These are phyloP conservation scores for Xylaria sp. DNA, from an alignment of 2,329 filamentous ascomycete species.

Conservation along the genomic window DNA sequence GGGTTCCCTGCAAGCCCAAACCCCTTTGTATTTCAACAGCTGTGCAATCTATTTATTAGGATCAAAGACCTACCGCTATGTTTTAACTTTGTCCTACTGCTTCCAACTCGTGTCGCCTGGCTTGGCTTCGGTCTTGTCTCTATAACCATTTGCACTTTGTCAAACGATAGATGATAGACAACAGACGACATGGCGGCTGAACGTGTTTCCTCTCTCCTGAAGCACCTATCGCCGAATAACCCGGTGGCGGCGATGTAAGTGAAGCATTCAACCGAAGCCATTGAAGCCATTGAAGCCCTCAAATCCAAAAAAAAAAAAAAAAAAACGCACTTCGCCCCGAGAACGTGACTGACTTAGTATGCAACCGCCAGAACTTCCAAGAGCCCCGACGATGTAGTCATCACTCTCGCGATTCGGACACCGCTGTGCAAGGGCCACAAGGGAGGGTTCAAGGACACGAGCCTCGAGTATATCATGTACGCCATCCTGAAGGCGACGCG, in stretches of 20 bases:
- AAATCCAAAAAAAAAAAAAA: conserved; percentile 12
- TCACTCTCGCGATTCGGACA: conserved; percentile 90
- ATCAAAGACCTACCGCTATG: background rate
- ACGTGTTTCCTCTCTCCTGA: conserved; percentile 86
- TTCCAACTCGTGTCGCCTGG: background rate
- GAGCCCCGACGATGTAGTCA: conserved; percentile 95
- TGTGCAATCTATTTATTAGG: background rate
- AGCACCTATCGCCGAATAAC: conserved; percentile 81
- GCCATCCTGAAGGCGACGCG: conserved; percentile 81
- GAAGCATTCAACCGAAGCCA: background rate
- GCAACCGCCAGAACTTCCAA: conserved; percentile 75
- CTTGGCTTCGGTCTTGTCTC: background rate
- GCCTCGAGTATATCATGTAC: conserved; percentile 86
- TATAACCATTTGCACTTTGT: background rate
- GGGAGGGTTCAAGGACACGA: conserved; percentile 95
- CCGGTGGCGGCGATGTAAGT: conserved; percentile 81
- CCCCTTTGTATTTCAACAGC: background rate
- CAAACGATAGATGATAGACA: conserved; percentile 53
- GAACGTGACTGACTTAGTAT: conserved; percentile 10
- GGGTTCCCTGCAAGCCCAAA: conserved; percentile 1
- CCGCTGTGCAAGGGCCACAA: conserved; percentile 89
- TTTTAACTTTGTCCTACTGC: background rate
- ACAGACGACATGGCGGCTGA: conserved; percentile 76
- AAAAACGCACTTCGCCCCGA: background rate
- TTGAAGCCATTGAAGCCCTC: too few relatives aligned